phyloP scores from a whole-genome alignment of 108 stramenopile genomes.

The Skeletonema potamos region DNA sequence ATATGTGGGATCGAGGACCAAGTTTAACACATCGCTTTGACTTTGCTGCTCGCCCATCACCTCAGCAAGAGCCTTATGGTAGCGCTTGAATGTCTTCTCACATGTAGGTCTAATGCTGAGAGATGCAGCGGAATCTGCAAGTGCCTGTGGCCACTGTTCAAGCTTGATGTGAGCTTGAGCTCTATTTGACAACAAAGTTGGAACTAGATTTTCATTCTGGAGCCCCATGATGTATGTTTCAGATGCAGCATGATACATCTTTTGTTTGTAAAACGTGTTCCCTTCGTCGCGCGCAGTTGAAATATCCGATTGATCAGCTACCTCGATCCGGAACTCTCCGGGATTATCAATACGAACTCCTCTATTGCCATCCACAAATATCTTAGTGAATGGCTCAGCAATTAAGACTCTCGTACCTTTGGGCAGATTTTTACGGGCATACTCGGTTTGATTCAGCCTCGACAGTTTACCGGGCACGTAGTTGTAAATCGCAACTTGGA shows the following conservation, averaged over 20 bases:
- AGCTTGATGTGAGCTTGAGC: conserved; percentile 20
- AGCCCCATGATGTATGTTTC: conserved; percentile 19
- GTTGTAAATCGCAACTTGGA: conserved; percentile 21
- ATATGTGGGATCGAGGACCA: no score
- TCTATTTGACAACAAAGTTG: conserved; percentile 17
- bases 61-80: conserved; percentile 3
- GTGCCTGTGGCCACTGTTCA: conserved; percentile 6
- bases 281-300: neutral
- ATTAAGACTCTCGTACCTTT: conserved; percentile 20
- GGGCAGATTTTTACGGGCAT: conserved; percentile 4
- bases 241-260: conserved; percentile 7
- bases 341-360: conserved; percentile 33
- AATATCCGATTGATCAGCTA: neutral
- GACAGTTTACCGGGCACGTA: conserved; percentile 19
- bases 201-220: neutral
- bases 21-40: neutral
- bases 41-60: neutral
- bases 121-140: conserved; percentile 29
- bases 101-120: conserved; percentile 13
- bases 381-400: conserved; percentile 19
- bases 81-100: conserved; percentile 17
- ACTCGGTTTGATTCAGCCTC: neutral
- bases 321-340: conserved; percentile 9
- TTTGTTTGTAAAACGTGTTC: neutral
- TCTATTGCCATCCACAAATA: conserved; percentile 21